Evolutionary conservation across 2,329 filamentous ascomycete genomes (phyloP), one percentile per base, ranked within the genome.

Genomic region (Fusarium sacchari): DNA sequence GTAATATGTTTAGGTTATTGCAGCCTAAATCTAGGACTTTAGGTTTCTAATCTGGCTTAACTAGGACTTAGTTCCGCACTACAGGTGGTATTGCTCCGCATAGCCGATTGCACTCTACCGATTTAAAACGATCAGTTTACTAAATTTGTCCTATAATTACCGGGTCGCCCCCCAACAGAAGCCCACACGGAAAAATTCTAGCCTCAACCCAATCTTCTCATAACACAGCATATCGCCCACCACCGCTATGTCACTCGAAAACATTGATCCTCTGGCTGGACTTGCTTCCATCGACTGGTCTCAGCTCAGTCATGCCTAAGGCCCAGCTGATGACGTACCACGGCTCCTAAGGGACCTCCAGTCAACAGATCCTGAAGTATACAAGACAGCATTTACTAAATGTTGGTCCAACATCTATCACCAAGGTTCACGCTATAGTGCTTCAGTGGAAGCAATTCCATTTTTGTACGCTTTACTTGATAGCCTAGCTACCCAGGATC

Each of bases 141-240:
- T n/a, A n/a, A n/a, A n/a, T n/a, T n/a, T n/a, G n/a, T n/a, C n/a
- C n/a, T n/a, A n/a, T 30, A 47, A 47, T 5, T 22, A 47, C 26
- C 3, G 6, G 26, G 9, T 13, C 11, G 11, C 13, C 44, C 26
- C 13, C 26, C 3, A 26, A 22, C 13, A 22, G 6, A 28, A 12
- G 7, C 6, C 13, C 7, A 17, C 3, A 5, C 10, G 5, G 5
- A 9, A 32, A n/a, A 32, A n/a, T 14, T 10, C 2, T 5, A 24
- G 7, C 22, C 11, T 20, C 28, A 22, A 3, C 30, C 3, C 8
- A 50, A 14, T 4, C 3, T 20, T 11, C n/a, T 7, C 22, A 34
- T 6, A 4, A 1, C 17, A 14, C 30, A 14, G 12, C 30, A 34
- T 3, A 49, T 4, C 15, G 6, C 0, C 11, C 0, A 24, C 22